A percentile compares a stretch with the other conserved stretches of the same genome.
phyloP scores from a whole-genome alignment of 1,139 yeast species.

The Blastobotrys niveus region DNA sequence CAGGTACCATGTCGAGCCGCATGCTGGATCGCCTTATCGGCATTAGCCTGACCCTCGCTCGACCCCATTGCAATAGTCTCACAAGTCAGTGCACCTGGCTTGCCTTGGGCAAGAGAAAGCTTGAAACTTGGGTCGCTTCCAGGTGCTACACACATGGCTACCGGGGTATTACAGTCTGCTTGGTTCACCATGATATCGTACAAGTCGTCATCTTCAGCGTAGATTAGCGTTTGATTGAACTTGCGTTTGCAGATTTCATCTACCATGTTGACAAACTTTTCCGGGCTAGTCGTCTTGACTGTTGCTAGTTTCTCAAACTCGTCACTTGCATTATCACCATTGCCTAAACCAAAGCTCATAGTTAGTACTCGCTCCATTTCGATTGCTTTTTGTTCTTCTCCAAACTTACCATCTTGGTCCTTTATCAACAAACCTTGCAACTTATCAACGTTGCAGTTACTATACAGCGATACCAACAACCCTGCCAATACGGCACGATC shows the following conservation, averaged over 20 bases:
- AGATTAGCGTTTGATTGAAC: slow-evolving; percentile 15
- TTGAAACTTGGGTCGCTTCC: slow-evolving; percentile 65
- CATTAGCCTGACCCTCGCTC: slow-evolving; percentile 54
- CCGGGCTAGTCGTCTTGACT: slow-evolving; percentile 24
- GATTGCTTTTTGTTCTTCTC: background rate
- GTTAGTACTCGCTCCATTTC: too few relatives aligned
- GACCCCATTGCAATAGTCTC: slow-evolving; percentile 70
- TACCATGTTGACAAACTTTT: slow-evolving; percentile 21
- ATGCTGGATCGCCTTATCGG: slow-evolving; percentile 47
- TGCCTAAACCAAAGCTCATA: too few relatives aligned
- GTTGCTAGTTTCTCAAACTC: slow-evolving; percentile 15
- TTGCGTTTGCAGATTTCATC: slow-evolving; percentile 16
- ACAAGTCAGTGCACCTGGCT: slow-evolving; percentile 29
- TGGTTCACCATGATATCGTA: slow-evolving; percentile 21
- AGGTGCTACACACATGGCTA: slow-evolving; percentile 53
- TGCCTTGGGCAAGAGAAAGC: slow-evolving; percentile 43
- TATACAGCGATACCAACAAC: slow-evolving; percentile 28
- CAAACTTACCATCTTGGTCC: background rate
- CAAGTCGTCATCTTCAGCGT: slow-evolving; percentile 15
- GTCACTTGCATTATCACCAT: slow-evolving; percentile 11
- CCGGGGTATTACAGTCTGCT: slow-evolving; percentile 32
- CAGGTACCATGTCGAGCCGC: slow-evolving; percentile 51
- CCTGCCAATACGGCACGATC: slow-evolving; percentile 48
- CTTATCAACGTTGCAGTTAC: slow-evolving; percentile 1
- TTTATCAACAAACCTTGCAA: background rate